Evolutionary conservation across 106 monocot species (phyloP), one percentile per base, ranked within the genome.

Genomic region (Phalaenopsis aphrodite): DNA sequence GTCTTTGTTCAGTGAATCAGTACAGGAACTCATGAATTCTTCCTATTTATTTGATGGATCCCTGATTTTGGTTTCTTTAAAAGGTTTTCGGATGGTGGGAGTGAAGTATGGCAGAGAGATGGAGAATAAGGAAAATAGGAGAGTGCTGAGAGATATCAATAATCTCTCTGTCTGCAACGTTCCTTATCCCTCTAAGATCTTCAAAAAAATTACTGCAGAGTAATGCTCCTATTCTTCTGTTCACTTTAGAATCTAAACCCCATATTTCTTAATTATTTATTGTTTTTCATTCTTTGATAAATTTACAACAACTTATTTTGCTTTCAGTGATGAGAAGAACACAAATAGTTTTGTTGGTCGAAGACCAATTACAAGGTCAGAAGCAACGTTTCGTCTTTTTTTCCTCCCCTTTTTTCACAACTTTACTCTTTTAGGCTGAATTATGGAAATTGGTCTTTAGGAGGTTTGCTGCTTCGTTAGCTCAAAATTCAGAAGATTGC

Each of bases 301-400:
- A 52, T 10, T 52, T 52, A 30, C 30, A 30, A 30, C 30, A 30
- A 30, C 52, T 52, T 52, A 91, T 4, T 88, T 84, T 73, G 87
- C 56, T 77, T 56, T 18, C 3, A 37, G 65, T 4, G 79, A 36
- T 81, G 57, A 83, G 7, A 87, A 82, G 56, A 91, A 81, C 30
- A 65, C 21, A 7, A 41, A 15, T 37, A 47, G 17, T 41, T 8
- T 78, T 42, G 77, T 36, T 8, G 78, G 77, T 36, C 82, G 74
- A 42, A 84, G 94, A n/a, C 96, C 96, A 0, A 86, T 94, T 72
- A 97, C 96, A 46, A 90, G 96, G 96, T 93, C 39, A 71, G 79
- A 69, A 38, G 36, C 39, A 56, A 36, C 42, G 56, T 21, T 72
- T 42, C 56, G 17, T 21, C 38, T 47, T 37, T 41, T 16, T 78